These are phyloP conservation scores for Dendrocalamus sinicus DNA, from an alignment of 176 grass and related monocot species.

Conservation along the genomic window DNA sequence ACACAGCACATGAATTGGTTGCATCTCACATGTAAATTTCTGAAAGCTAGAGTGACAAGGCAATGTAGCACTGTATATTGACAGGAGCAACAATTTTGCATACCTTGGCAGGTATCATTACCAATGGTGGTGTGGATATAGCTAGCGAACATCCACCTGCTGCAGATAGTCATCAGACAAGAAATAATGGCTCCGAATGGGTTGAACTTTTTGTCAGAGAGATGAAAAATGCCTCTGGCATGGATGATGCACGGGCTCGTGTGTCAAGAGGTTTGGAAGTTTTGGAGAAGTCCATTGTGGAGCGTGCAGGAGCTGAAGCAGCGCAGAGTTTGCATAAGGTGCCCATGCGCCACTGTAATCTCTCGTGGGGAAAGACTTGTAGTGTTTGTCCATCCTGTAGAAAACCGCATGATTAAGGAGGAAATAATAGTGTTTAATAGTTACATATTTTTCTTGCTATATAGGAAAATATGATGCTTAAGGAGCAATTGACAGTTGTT, in stretches of 20 bases:
- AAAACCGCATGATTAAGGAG: not conserved
- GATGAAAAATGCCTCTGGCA: constrained; percentile 66
- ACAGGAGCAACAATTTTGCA: constrained; percentile 18
- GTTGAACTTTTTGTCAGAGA: constrained; percentile 88
- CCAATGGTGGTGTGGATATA: constrained; percentile 38
- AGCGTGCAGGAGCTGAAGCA: constrained; percentile 52
- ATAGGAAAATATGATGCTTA: constrained; percentile 86
- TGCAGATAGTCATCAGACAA: constrained; percentile 35
- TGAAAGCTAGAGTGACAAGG: not conserved
- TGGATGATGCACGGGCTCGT: constrained; percentile 67
- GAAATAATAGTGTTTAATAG: not conserved
- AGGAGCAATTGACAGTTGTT: constrained; percentile 67
- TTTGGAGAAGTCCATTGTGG: constrained; percentile 70
- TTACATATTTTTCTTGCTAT: not conserved
- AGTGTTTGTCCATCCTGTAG: constrained; percentile 2
- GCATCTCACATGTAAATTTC: not conserved
- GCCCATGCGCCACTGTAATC: not conserved
- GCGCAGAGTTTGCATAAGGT: constrained; percentile 70
- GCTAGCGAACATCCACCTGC: constrained; percentile 44
- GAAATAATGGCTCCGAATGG: constrained; percentile 61
- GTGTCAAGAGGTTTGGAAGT: constrained; percentile 74
- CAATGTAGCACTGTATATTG: not conserved
- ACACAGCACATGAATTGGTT: not conserved
- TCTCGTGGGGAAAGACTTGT: not conserved
- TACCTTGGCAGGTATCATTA: constrained; percentile 47